Conservation (phyloP, 177 flowering plant species). For the Vitis hybrid region DNA sequence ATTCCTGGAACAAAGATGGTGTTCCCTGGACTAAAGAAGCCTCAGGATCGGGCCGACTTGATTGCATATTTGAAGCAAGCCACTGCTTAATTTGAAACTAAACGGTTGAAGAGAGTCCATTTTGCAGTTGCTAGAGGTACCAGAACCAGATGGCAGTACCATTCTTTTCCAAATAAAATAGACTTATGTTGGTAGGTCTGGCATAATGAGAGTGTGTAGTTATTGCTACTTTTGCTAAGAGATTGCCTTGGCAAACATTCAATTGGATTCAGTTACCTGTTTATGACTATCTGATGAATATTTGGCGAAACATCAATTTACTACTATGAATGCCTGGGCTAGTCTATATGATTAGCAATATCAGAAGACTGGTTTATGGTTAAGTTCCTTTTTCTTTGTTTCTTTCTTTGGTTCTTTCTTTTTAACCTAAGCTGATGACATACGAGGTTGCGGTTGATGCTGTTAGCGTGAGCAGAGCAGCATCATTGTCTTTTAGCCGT, state of each 20-base stretch:
- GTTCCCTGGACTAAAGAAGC: constrained; percentile 85
- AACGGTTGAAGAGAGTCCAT: too few species aligned
- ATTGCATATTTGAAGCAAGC: constrained; percentile 65
- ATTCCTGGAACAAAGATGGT: constrained; percentile 91
- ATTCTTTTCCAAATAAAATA: constrained; percentile 16
- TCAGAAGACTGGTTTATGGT: too few species aligned
- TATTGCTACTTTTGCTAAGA: neutral
- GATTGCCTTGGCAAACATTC: constrained; percentile 15
- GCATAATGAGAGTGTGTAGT: neutral
- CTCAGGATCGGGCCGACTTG: constrained; percentile 79
- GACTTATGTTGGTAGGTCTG: constrained; percentile 8
- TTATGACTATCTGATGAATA: neutral
- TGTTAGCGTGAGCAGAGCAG: too few species aligned
- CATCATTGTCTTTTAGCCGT: too few species aligned
- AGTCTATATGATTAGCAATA: too few species aligned
- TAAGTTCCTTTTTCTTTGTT: too few species aligned
- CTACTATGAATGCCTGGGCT: too few species aligned
- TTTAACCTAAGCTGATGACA: too few species aligned
- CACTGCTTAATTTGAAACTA: constrained; percentile 27
- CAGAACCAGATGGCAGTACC: neutral
- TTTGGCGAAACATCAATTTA: constrained; percentile 5
- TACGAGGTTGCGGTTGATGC: too few species aligned
- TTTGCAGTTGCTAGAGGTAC: constrained; percentile 2
- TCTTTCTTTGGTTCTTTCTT: too few species aligned
- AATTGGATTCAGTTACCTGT: neutral